A percentile compares a stretch with the other conserved stretches of the same genome.
Evolutionary conservation across 768 basidiomycete species (phyloP).

Genomic region (Fomitopsis serialis): DNA sequence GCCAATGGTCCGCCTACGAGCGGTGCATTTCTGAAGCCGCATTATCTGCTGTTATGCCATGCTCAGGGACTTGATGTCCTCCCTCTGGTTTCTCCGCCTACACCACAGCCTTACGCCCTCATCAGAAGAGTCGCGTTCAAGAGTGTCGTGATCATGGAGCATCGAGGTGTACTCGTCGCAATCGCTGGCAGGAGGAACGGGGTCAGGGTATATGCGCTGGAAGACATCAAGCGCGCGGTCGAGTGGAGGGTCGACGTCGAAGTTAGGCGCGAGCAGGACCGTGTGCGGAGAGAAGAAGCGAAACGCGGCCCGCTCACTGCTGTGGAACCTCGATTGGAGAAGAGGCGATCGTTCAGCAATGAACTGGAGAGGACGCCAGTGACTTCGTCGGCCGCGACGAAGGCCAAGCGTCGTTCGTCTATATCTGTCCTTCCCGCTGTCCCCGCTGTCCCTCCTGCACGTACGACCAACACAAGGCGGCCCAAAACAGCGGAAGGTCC

Average conservation of each 20-base stretch:
- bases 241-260: conserved; percentile 87
- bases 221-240: conserved; percentile 79
- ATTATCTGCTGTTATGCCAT: conserved; percentile 81
- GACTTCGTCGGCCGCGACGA: conserved; percentile 9
- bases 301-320: conserved; percentile 36
- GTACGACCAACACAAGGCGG: not conserved
- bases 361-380: conserved; percentile 4
- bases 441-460: conserved; percentile 11
- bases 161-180: conserved; percentile 85
- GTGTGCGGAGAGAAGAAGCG: conserved; percentile 58
- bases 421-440: conserved; percentile 16
- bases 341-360: conserved; percentile 35
- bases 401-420: conserved; percentile 16
- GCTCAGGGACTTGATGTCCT: conserved; percentile 82
- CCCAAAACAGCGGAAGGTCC: conserved; percentile 3
- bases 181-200: conserved; percentile 85
- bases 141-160: conserved; percentile 88
- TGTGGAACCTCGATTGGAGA: conserved; percentile 37
- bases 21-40: conserved; percentile 76
- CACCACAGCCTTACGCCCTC: conserved; percentile 73
- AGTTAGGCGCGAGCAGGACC: conserved; percentile 68
- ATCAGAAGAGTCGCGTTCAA: conserved; percentile 81
- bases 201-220: conserved; percentile 83
- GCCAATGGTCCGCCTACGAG: conserved; percentile 72
- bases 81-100: conserved; percentile 71